phyloP scores from a whole-genome alignment of 345 rosid species.

The Viola odorata region DNA sequence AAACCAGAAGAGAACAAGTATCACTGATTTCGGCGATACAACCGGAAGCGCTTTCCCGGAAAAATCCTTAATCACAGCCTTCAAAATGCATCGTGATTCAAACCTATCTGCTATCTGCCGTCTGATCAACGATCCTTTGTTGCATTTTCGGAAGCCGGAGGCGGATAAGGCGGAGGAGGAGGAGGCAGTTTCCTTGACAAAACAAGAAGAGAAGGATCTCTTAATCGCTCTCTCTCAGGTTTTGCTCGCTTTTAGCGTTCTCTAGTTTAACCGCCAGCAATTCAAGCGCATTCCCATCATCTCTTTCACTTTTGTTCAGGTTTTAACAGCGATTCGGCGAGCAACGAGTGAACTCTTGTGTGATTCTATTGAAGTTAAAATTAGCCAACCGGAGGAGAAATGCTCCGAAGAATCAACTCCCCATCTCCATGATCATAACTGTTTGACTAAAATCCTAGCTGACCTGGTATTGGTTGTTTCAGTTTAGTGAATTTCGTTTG shows the following conservation, averaged over 20 bases:
- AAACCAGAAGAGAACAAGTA: no score
- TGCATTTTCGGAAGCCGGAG: no score
- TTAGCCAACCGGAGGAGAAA: conserved; percentile 4
- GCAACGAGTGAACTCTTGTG: conserved; percentile 25
- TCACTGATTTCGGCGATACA: no score
- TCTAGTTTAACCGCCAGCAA: background rate
- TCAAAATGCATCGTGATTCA: conserved; percentile 6
- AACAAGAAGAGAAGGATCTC: conserved; percentile 42
- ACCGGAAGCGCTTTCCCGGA: no score
- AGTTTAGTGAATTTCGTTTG: background rate
- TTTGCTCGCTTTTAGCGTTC: background rate
- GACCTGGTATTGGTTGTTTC: conserved; percentile 40
- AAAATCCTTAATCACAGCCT: no score
- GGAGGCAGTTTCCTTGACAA: conserved; percentile 5
- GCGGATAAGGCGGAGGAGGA: background rate
- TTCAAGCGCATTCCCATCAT: background rate
- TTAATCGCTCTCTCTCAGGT: conserved; percentile 59
- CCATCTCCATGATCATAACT: conserved; percentile 14
- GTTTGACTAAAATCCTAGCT: conserved; percentile 33
- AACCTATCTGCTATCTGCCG: conserved; percentile 30
- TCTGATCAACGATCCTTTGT: conserved; percentile 31
- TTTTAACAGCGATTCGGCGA: conserved; percentile 41
- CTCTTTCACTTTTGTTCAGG: conserved; percentile 20
- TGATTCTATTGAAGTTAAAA: conserved; percentile 15
- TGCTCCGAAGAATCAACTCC: background rate